Conservation (phyloP, 1,284 basidiomycete species). For the Pseudozyma tsukubaensis region DNA sequence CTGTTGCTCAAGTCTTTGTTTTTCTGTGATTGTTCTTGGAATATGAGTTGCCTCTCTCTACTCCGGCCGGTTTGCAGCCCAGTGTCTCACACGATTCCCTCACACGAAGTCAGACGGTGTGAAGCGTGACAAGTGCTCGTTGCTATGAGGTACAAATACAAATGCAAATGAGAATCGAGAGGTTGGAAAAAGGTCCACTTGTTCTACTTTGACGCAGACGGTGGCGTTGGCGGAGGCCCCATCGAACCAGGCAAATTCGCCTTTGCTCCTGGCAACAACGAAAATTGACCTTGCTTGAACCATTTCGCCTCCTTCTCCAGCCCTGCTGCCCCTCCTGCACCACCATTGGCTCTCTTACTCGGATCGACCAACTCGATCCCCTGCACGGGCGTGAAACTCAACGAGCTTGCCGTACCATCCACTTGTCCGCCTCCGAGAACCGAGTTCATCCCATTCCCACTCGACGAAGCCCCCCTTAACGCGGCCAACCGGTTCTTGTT, state of each 20-base stretch:
- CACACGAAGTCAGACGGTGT: no score
- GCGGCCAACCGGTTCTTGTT: constrained; percentile 81
- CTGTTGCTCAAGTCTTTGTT: neutral
- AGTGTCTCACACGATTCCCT: no score
- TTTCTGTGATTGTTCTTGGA: neutral
- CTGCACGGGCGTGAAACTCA: constrained; percentile 96
- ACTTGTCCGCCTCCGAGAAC: constrained; percentile 2
- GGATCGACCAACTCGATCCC: constrained; percentile 72
- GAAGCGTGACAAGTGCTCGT: neutral
- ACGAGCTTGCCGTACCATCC: constrained; percentile 84
- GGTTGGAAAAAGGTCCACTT: no score
- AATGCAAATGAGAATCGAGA: no score
- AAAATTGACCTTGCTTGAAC: constrained; percentile 69
- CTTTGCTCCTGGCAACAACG: constrained; percentile 54
- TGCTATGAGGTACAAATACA: constrained; percentile 22
- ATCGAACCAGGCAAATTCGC: constrained; percentile 28
- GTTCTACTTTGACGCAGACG: constrained; percentile 4
- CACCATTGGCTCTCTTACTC: constrained; percentile 37
- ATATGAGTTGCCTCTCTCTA: no score
- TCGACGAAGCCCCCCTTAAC: constrained; percentile 55
- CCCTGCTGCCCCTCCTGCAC: constrained; percentile 23
- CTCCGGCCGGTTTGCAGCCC: no score
- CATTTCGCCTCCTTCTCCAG: constrained; percentile 69
- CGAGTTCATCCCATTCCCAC: constrained; percentile 68
- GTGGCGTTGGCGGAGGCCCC: constrained; percentile 31